Evolutionary conservation across 1,139 yeast genomes (phyloP), one percentile per base, ranked within the genome.

Genomic region (Candida pseudoviswanathii): DNA sequence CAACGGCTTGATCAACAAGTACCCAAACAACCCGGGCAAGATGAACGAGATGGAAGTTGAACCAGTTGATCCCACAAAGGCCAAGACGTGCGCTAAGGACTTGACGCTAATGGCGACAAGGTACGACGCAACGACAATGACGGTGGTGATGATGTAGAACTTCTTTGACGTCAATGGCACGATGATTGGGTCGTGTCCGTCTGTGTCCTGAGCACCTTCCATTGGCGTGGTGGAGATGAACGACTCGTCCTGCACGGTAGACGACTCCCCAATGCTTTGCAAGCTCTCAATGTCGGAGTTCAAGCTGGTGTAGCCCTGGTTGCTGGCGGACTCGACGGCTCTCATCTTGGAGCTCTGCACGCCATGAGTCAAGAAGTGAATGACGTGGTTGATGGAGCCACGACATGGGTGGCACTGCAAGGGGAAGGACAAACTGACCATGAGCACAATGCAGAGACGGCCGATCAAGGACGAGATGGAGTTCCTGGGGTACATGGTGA

Each of bases 11-110:
- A 86, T 80, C 56, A 91, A 75, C 58, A 81, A 78, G 68, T 78
- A 90, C 9, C 96, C 96, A 67, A 92, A 92, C 34, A 91, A 73
- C 0, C 98, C 98, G 0, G 98, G 98, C 49, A 92, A 77, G 47
- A 92, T 91, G 65, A 92, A 92, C 11, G 97, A 89, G 51, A 92
- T 92, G 10, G 96, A 86, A 0, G 97, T 91, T 2, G 96, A 89
- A 0, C 98, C 98, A 0, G 97, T 92, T 2, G 96, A 86, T 2
- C 98, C 98, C 4, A 92, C 97, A 67, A 92, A 84, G 4, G 97
- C 96, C 54, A 92, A 75, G 36, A 94, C 96, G 50, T 83, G 85
- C 46, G 91, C 97, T 57, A 92, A 78, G 0, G 96, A 89, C 1
- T 80, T 76, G 5, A 92, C 95, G 1, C 85, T 69, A 36, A 87